phyloP scores from a whole-genome alignment of 352 stramenopile genomes.

The Phytophthora meadii region DNA sequence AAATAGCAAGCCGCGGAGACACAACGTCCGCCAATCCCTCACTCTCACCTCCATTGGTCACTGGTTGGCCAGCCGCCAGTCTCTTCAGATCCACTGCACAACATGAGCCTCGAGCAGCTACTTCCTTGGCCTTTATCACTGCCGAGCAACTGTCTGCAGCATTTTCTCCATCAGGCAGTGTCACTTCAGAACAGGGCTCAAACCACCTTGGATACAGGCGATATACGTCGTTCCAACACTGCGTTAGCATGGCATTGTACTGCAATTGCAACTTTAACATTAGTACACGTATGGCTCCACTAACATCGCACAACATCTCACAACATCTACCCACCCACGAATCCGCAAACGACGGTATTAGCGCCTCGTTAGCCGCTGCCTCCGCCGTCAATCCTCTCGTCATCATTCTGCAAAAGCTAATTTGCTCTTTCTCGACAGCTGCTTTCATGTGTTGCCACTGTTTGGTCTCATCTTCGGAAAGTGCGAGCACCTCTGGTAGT shows the following conservation, averaged over 20 bases:
- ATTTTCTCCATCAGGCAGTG: constrained; percentile 21
- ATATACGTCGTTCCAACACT: constrained; percentile 66
- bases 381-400: constrained; percentile 23
- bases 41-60: constrained; percentile 22
- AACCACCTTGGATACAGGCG: constrained; percentile 75
- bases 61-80: constrained; percentile 16
- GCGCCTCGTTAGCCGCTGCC: constrained; percentile 14
- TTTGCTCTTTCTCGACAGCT: constrained; percentile 48
- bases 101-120: constrained; percentile 39
- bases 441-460: constrained; percentile 49
- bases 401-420: constrained; percentile 35
- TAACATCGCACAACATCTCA: neutral
- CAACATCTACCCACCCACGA: constrained; percentile 32
- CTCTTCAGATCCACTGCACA: constrained; percentile 23
- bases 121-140: constrained; percentile 51
- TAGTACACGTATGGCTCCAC: neutral
- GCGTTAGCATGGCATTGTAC: constrained; percentile 49
- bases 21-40: constrained; percentile 22
- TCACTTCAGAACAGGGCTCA: constrained; percentile 46
- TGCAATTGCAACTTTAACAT: constrained; percentile 17
- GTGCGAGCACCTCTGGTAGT: constrained; percentile 62
- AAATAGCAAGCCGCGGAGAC: constrained; percentile 48
- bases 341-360: constrained; percentile 25
- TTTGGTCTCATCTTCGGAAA: constrained; percentile 48
- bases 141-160: neutral